Conservation (phyloP, 139 green algal species). For the Nannochloris sp. region DNA sequence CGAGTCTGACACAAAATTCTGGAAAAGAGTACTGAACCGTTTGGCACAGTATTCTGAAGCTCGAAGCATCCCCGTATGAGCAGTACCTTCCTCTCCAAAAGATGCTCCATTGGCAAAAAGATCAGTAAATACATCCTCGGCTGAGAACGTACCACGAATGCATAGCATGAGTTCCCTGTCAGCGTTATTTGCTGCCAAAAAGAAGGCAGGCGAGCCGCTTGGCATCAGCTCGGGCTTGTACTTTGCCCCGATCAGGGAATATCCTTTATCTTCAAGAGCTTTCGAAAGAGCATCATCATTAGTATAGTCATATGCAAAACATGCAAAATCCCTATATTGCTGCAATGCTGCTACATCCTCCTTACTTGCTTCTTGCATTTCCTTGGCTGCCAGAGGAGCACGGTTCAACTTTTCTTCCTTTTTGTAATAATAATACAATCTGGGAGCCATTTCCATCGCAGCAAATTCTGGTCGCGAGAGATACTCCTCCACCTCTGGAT, state of each 20-base stretch:
- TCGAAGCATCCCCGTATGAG: constrained; percentile 19
- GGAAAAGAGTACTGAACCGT: constrained; percentile 11
- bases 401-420: not conserved
- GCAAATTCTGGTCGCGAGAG: constrained; percentile 3
- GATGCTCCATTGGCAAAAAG: constrained; percentile 16
- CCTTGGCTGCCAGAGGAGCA: not conserved
- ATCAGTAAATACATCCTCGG: constrained; percentile 28
- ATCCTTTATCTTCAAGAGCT: constrained; percentile 5
- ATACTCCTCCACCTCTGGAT: constrained; percentile 7
- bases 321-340: not conserved
- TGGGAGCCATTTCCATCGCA: constrained; percentile 10
- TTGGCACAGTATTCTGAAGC: constrained; percentile 7
- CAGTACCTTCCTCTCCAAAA: constrained; percentile 9
- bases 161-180: constrained; percentile 15
- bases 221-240: constrained; percentile 11
- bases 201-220: constrained; percentile 21
- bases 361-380: not conserved
- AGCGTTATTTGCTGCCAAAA: constrained; percentile 1
- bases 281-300: constrained; percentile 5
- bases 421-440: constrained; percentile 16
- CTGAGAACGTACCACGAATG: constrained; percentile 16
- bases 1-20: not conserved
- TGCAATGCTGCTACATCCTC: not conserved
- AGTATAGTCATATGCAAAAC: constrained; percentile 14
- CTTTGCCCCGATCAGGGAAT: constrained; percentile 2